These are phyloP conservation scores for Chenopodium suecicum DNA, from an alignment of 148 eudicot species.

Conservation along the genomic window DNA sequence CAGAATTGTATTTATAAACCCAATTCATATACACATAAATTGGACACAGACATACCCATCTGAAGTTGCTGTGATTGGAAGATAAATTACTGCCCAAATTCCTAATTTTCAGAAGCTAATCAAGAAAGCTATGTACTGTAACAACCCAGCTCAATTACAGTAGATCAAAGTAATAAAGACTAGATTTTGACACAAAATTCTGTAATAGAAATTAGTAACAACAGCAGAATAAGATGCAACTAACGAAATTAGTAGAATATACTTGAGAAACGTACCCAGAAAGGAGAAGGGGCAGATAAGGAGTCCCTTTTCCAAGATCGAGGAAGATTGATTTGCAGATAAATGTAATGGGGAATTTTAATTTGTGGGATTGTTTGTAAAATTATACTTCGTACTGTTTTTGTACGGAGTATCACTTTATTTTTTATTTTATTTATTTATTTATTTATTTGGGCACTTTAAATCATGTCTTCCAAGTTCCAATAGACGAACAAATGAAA, in stretches of 20 bases:
- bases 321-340: no score
- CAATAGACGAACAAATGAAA: no score
- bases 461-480: no score
- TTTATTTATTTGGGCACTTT: no score
- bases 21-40: no score
- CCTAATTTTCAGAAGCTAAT: background rate
- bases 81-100: background rate
- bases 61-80: background rate
- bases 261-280: background rate
- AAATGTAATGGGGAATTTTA: no score
- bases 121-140: background rate
- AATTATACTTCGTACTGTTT: no score
- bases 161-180: background rate
- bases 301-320: no score
- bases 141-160: background rate
- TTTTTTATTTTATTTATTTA: no score
- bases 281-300: background rate
- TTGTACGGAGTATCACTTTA: no score
- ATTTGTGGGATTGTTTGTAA: no score
- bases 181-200: background rate
- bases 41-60: background rate
- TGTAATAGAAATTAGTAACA: background rate
- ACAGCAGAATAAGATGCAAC: background rate
- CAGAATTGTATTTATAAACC: no score
- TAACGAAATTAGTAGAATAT: background rate